Base-by-base conservation (phyloP, 2,329 filamentous ascomycete genomes). In the Aspergillus sp. region DNA sequence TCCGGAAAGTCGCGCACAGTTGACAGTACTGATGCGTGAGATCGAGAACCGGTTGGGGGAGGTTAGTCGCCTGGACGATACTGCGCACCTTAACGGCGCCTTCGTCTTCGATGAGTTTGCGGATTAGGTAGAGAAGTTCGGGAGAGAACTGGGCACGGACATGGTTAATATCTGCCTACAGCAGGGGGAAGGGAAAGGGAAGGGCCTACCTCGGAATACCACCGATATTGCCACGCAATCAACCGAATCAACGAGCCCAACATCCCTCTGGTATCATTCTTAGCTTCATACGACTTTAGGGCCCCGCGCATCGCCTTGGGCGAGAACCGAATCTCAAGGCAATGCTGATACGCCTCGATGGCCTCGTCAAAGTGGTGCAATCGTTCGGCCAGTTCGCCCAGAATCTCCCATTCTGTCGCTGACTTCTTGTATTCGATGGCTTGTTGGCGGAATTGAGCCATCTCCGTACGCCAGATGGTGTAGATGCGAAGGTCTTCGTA, bases 381-480 rank as follows among this genome's bases (percentile, higher is more conserved):
- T 41, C 93, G 85, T 66, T 95, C 88, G 0, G 93, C 93, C 10
- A 98, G 78, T 48, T 90, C 86, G 36, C 93, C 93, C 0, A 98
- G 79, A 44, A 98, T 96, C 69, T 98, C 93, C 93, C 93, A 98
- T 66, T 98, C 93, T 56, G 95, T 89, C 2, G 91, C 86, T 1
- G 86, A 93, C 72, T 97, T 98, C 71, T 93, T 93, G 73, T 97
- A 98, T 55, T 94, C 85, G 67, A 95, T 83, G 52, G 91, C 86
- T 67, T 97, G 91, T 45, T 91, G 88, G 26, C 88, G 84, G 64
- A 90, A 96, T 65, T 97, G 91, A 0, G 89, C 87, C 81, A 97
- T 93, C 66, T 98, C 93, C 0, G 93, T 97, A 47, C 93, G 85
- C 93, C 93, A 98, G 67, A 98, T 98, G 8, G 93, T 98, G 74